A percentile compares a stretch with the other conserved stretches of the same genome.
These are phyloP conservation scores for Xylaria intraflava DNA, from an alignment of 495 filamentous ascomycete genomes.

Conservation along the genomic window DNA sequence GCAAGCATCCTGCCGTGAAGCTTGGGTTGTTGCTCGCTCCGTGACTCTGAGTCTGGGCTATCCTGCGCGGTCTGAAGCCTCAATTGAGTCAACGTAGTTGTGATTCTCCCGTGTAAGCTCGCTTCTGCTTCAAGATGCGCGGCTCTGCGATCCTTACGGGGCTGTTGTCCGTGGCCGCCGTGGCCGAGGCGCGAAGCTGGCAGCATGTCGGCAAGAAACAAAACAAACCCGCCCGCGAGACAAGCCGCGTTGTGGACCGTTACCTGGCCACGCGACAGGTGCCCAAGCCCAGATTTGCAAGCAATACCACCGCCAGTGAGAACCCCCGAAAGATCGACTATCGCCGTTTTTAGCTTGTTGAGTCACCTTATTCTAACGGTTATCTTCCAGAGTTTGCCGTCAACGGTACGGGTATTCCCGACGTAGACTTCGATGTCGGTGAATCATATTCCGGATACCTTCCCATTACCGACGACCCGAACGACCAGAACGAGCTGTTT, in stretches of 20 bases:
- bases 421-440: slow-evolving; percentile 72
- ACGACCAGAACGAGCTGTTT: slow-evolving; percentile 55
- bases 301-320: slow-evolving; percentile 32
- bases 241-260: slow-evolving; percentile 8
- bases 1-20: not conserved
- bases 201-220: slow-evolving; percentile 34
- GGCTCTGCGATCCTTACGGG: slow-evolving; percentile 18
- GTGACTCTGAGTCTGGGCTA: not conserved
- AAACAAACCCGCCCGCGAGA: not conserved
- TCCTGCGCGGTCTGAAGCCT: not conserved
- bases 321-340: not conserved
- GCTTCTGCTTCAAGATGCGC: slow-evolving; percentile 22
- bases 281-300: slow-evolving; percentile 27
- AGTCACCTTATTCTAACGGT: not conserved
- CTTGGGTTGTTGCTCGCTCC: no score
- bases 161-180: slow-evolving; percentile 21
- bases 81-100: not conserved
- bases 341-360: not conserved
- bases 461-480: slow-evolving; percentile 47
- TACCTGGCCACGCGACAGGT: slow-evolving; percentile 23
- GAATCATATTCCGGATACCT: slow-evolving; percentile 75
- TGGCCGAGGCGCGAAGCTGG: slow-evolving; percentile 24
- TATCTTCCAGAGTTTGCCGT: slow-evolving; percentile 51
- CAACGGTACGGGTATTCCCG: slow-evolving; percentile 61
- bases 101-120: not conserved